Percentiles rank a stretch among this genome's conserved stretches.
These are phyloP conservation scores for Nothomitra cinnamomea DNA, from an alignment of 2,329 filamentous ascomycete genomes.

Conservation along the genomic window DNA sequence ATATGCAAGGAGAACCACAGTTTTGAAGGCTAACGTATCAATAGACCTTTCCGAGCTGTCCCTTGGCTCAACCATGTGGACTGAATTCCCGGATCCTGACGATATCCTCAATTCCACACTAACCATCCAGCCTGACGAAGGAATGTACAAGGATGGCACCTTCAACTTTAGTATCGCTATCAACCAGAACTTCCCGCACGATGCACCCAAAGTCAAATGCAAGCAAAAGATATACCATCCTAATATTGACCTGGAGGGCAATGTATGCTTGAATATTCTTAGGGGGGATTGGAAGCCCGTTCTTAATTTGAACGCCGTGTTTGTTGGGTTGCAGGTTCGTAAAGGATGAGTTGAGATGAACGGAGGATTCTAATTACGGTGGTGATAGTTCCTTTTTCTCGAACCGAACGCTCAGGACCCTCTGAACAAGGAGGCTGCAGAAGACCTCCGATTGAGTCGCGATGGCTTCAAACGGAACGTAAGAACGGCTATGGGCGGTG, in stretches of 20 bases:
- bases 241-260: slow-evolving; percentile 94
- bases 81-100: slow-evolving; percentile 64
- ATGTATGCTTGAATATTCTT: slow-evolving; percentile 94
- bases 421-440: slow-evolving; percentile 95
- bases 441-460: slow-evolving; percentile 70
- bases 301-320: slow-evolving; percentile 87
- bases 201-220: slow-evolving; percentile 93
- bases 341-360: slow-evolving; percentile 8
- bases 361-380: slow-evolving; percentile 6
- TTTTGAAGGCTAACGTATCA: not conserved
- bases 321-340: slow-evolving; percentile 73
- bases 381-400: slow-evolving; percentile 71
- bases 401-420: slow-evolving; percentile 95
- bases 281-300: slow-evolving; percentile 99
- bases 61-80: slow-evolving; percentile 64
- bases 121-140: slow-evolving; percentile 71
- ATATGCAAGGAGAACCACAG: not conserved
- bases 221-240: slow-evolving; percentile 98
- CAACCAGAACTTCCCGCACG: slow-evolving; percentile 89
- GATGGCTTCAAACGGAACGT: slow-evolving; percentile 90
- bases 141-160: slow-evolving; percentile 70
- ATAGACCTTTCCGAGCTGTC: slow-evolving; percentile 68
- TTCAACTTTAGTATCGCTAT: slow-evolving; percentile 89
- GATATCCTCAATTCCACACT: slow-evolving; percentile 74
- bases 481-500: slow-evolving; percentile 64